Conservation (phyloP, 2,329 filamentous ascomycete species). For the Ophiostoma pallidulum region DNA sequence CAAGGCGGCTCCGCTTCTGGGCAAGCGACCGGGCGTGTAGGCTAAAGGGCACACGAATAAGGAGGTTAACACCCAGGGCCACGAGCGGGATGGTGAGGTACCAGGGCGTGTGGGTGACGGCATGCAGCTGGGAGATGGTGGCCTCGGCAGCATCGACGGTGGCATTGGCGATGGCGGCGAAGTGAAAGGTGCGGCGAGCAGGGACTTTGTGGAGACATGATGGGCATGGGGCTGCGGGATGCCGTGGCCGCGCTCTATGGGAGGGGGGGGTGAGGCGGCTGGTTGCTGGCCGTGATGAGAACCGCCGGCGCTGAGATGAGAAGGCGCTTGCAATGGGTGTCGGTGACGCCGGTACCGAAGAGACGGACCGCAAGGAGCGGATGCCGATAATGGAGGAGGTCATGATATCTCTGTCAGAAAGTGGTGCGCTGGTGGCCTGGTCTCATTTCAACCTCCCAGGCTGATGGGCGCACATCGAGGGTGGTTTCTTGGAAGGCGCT, state of each 20-base stretch:
- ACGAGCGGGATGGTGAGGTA: conserved; percentile 44
- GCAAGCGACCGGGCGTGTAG: conserved; percentile 28
- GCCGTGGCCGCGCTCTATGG: background rate
- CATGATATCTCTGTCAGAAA: background rate
- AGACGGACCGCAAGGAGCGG: background rate
- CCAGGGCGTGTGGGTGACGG: conserved; percentile 38
- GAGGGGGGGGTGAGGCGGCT: background rate
- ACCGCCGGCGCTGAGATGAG: background rate
- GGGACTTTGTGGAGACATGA: background rate
- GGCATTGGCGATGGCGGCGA: conserved; percentile 17
- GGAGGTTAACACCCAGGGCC: conserved; percentile 29
- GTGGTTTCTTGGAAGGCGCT: too few species aligned
- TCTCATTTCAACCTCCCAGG: too few species aligned
- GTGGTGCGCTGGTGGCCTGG: background rate
- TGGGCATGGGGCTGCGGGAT: background rate
- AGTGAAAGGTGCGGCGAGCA: conserved; percentile 6
- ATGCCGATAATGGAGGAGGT: background rate
- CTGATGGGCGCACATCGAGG: too few species aligned
- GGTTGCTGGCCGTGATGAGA: background rate
- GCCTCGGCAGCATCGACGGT: conserved; percentile 32
- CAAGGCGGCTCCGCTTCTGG: conserved; percentile 22
- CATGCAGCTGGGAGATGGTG: conserved; percentile 35
- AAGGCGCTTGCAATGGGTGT: background rate
- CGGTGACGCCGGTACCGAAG: background rate
- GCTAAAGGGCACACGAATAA: conserved; percentile 38